Evolutionary conservation across 2,329 filamentous ascomycete species (phyloP).

Genomic region (Hymenoscyphus infarciens): DNA sequence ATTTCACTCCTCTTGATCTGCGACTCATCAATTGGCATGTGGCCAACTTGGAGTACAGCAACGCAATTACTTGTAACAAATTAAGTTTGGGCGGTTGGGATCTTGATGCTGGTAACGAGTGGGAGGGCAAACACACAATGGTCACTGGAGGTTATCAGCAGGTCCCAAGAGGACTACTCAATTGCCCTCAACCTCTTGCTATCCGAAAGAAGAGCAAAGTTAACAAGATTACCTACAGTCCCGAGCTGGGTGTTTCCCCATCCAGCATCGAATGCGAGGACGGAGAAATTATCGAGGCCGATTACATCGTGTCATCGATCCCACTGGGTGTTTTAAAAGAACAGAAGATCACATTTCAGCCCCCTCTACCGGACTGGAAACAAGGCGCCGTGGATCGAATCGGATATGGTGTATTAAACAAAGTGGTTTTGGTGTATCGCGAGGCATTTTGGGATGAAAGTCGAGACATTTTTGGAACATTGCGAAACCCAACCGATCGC

Average conservation of each 20-base stretch:
- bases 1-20: constrained; percentile 81
- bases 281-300: constrained; percentile 74
- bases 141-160: constrained; percentile 92
- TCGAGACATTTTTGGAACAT: constrained; percentile 88
- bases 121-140: constrained; percentile 91
- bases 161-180: constrained; percentile 80
- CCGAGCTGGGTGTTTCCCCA: constrained; percentile 43
- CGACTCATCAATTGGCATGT: constrained; percentile 96
- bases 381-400: constrained; percentile 73
- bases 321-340: constrained; percentile 89
- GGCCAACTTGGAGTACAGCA: constrained; percentile 96
- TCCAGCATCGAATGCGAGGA: constrained; percentile 72
- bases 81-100: constrained; percentile 92
- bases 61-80: constrained; percentile 81
- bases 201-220: constrained; percentile 72
- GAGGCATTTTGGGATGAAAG: constrained; percentile 86
- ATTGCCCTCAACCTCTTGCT: constrained; percentile 71
- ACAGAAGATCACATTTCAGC: constrained; percentile 79
- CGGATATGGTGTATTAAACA: constrained; percentile 92
- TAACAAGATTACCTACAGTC: constrained; percentile 64
- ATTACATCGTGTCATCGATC: constrained; percentile 85
- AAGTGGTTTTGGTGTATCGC: constrained; percentile 87
- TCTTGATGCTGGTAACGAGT: constrained; percentile 96
- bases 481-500: constrained; percentile 68
- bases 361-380: constrained; percentile 86